Conservation (phyloP, 2,329 filamentous ascomycete species). For the Ilyonectria sp. region DNA sequence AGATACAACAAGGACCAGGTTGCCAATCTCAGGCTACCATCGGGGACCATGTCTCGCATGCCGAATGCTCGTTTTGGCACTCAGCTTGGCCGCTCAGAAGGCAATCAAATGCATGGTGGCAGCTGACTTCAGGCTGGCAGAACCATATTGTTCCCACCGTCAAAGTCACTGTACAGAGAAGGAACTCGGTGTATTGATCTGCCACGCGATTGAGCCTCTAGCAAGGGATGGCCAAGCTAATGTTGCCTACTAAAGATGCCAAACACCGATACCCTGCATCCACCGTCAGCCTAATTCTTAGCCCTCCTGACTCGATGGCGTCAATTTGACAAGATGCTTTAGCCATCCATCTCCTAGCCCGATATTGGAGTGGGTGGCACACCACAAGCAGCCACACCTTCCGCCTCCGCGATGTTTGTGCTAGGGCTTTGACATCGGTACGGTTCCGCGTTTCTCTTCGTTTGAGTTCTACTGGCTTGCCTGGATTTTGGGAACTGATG, state of each 20-base stretch:
- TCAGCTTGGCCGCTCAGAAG: background rate
- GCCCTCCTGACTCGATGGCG: slow-evolving; percentile 5
- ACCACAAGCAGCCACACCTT: background rate
- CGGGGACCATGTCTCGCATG: slow-evolving; percentile 9
- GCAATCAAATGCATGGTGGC: background rate
- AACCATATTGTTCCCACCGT: background rate
- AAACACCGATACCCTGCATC: background rate
- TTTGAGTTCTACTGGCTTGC: slow-evolving; percentile 23
- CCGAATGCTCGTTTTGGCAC: slow-evolving; percentile 2
- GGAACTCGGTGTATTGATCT: background rate
- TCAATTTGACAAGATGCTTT: slow-evolving; percentile 1
- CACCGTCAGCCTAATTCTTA: background rate
- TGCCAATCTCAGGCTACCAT: background rate
- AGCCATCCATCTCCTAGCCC: background rate
- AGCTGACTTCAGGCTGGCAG: background rate
- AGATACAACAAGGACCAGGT: slow-evolving; percentile 9
- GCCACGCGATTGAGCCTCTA: background rate
- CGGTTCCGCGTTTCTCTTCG: background rate
- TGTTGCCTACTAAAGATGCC: background rate
- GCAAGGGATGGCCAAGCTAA: background rate
- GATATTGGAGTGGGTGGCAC: background rate
- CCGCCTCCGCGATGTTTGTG: background rate
- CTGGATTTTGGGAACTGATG: slow-evolving; percentile 21
- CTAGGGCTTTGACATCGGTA: background rate
- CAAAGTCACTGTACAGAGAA: background rate